Evolutionary conservation across 2,329 filamentous ascomycete genomes (phyloP).

Genomic region (Ambrosiella beaveri): DNA sequence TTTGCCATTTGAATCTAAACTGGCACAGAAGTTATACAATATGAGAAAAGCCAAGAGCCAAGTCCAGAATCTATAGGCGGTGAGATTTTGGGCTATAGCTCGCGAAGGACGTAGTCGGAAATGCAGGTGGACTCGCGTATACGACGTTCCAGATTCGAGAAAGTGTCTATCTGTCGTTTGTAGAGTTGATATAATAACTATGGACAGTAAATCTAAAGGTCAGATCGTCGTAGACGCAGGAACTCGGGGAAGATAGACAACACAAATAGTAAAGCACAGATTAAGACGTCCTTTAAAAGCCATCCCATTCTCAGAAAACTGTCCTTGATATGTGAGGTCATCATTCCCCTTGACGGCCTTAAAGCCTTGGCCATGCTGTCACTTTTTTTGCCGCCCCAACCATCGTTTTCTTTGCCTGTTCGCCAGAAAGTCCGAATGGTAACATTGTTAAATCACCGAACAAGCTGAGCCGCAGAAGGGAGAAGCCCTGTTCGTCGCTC

Average conservation of each 20-base stretch:
- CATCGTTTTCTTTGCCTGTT: neutral
- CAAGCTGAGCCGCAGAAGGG: neutral
- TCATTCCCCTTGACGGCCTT: neutral
- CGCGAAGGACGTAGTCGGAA: neutral
- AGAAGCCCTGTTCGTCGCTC: neutral
- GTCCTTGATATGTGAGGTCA: neutral
- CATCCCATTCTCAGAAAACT: too few relatives aligned
- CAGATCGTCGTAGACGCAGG: too few relatives aligned
- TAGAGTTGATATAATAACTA: too few relatives aligned
- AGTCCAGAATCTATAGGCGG: neutral
- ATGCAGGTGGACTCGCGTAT: neutral
- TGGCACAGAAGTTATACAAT: neutral
- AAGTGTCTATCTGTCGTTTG: too few relatives aligned
- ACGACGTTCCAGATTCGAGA: too few relatives aligned
- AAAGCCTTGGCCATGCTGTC: neutral
- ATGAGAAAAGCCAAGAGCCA: neutral
- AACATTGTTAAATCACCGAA: neutral
- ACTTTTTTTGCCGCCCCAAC: neutral
- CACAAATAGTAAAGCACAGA: too few relatives aligned
- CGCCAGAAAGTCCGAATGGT: neutral
- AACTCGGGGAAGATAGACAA: too few relatives aligned
- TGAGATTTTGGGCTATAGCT: neutral
- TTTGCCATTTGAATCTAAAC: neutral
- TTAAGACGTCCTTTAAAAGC: too few relatives aligned
- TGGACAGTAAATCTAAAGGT: too few relatives aligned